Percentiles rank a stretch among this genome's conserved stretches.
Evolutionary conservation across 352 stramenopile genomes (phyloP).

Genomic region (Phytophthora pluvialis): DNA sequence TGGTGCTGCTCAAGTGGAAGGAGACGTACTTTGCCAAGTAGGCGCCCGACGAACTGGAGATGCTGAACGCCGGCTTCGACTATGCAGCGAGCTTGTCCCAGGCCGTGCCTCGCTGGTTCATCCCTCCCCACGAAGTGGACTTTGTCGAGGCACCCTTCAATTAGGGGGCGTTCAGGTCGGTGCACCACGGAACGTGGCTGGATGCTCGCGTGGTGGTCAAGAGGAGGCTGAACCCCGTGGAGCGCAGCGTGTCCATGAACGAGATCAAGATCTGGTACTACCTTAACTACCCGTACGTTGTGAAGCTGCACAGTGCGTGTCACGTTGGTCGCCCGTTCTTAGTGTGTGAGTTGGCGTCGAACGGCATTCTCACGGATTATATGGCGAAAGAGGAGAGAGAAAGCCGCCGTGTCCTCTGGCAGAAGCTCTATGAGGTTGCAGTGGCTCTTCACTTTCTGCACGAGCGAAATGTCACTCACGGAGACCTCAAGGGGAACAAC

Average conservation of each 20-base stretch:
- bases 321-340: conserved; percentile 36
- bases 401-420: conserved; percentile 19
- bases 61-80: conserved; percentile 25
- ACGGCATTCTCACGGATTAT: conserved; percentile 32
- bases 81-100: conserved; percentile 21
- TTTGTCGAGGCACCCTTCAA: conserved; percentile 31
- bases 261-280: conserved; percentile 36
- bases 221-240: conserved; percentile 23
- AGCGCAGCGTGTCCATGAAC: conserved; percentile 27
- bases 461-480: conserved; percentile 23
- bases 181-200: conserved; percentile 36
- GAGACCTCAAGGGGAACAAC: neutral
- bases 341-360: conserved; percentile 33
- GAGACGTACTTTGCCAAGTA: conserved; percentile 30
- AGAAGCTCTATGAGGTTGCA: conserved; percentile 31
- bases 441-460: conserved; percentile 39
- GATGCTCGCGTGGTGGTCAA: conserved; percentile 43
- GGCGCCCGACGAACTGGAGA: conserved; percentile 15
- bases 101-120: conserved; percentile 29
- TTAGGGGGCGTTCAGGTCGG: conserved; percentile 37
- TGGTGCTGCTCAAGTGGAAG: conserved; percentile 25
- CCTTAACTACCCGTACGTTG: conserved; percentile 35
- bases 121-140: conserved; percentile 31
- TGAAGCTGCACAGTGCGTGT: conserved; percentile 35
- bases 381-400: conserved; percentile 13